These are phyloP conservation scores for Aureobasidium sp. DNA, from an alignment of 2,329 filamentous ascomycete genomes.

Conservation along the genomic window DNA sequence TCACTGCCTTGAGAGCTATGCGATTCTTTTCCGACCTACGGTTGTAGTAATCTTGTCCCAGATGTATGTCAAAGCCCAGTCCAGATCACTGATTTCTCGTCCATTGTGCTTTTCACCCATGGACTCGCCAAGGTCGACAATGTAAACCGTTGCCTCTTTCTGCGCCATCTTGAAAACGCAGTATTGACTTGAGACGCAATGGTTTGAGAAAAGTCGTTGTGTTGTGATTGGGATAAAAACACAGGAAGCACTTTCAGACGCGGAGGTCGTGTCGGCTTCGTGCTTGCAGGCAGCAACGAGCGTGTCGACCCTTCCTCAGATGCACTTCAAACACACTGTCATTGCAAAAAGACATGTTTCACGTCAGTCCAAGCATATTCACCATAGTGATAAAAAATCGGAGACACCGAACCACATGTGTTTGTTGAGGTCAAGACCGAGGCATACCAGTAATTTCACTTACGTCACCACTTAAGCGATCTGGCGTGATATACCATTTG, in stretches of 20 bases:
- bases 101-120: conserved; percentile 68
- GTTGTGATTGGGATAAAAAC: conserved; percentile 2
- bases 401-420: background rate
- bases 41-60: conserved; percentile 86
- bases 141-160: conserved; percentile 88
- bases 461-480: conserved; percentile 6
- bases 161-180: conserved; percentile 57
- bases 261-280: conserved; percentile 11
- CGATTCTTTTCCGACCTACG: conserved; percentile 36
- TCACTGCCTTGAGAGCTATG: background rate
- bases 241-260: background rate
- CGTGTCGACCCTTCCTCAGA: background rate
- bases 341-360: background rate
- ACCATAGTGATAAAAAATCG: background rate
- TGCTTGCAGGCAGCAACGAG: conserved; percentile 10
- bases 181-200: background rate
- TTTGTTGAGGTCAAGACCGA: background rate
- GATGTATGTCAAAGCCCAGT: conserved; percentile 83
- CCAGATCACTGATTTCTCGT: conserved; percentile 68
- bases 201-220: background rate
- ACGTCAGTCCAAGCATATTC: no score
- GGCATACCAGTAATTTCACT: background rate
- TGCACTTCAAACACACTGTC: background rate
- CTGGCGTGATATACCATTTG: background rate
- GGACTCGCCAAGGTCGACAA: conserved; percentile 76